Conservation (phyloP, 2,329 filamentous ascomycete species). For the Trichophyton schoenleinii region DNA sequence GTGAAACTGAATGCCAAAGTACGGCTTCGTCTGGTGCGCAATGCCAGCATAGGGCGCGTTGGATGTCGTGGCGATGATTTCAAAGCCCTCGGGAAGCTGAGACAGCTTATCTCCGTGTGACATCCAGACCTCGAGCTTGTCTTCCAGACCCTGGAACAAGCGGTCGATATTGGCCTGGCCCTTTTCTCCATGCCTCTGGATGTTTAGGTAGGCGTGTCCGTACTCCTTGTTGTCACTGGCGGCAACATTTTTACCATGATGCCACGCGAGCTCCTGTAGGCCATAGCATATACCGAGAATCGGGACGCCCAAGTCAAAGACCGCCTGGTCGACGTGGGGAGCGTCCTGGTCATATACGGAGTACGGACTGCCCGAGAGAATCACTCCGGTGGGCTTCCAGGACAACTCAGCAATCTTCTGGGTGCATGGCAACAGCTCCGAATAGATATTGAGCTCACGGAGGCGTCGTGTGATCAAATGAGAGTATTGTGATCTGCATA, state of each 20-base stretch:
- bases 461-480: constrained; percentile 9
- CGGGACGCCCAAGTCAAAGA: constrained; percentile 61
- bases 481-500: constrained; percentile 10
- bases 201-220: constrained; percentile 54
- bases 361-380: constrained; percentile 59
- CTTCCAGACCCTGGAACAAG: constrained; percentile 64
- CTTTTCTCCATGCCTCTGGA: constrained; percentile 40
- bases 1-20: constrained; percentile 81
- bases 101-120: constrained; percentile 78
- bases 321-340: constrained; percentile 67
- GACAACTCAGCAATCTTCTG: constrained; percentile 63
- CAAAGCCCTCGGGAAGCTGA: constrained; percentile 59
- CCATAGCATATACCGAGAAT: constrained; percentile 51
- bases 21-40: constrained; percentile 45
- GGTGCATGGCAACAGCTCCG: constrained; percentile 78
- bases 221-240: constrained; percentile 59
- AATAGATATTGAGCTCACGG: constrained; percentile 65
- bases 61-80: constrained; percentile 57
- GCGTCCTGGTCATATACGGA: constrained; percentile 72
- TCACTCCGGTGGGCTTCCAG: constrained; percentile 74
- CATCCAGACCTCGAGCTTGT: constrained; percentile 68
- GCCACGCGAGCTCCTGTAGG: constrained; percentile 61
- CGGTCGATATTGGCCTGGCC: constrained; percentile 47
- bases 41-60: constrained; percentile 71
- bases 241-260: constrained; percentile 52